Conservation (phyloP, 768 basidiomycete species). For the Panellus pusillus region DNA sequence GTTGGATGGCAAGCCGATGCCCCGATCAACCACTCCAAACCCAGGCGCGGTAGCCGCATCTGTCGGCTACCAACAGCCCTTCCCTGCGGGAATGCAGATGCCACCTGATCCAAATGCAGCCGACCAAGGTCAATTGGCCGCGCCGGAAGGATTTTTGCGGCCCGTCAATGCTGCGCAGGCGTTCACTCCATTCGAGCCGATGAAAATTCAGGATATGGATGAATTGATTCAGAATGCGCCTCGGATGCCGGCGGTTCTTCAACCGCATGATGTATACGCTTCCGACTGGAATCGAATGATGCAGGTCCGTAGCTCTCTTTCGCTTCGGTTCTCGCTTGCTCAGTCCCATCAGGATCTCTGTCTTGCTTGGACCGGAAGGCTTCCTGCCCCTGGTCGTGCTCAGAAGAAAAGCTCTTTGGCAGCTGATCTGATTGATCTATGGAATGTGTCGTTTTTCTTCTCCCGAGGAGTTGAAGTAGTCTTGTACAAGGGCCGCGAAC, state of each 20-base stretch:
- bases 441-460: slow-evolving; percentile 78
- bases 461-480: slow-evolving; percentile 76
- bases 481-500: slow-evolving; percentile 77
- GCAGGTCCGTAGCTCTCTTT: slow-evolving; percentile 48
- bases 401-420: slow-evolving; percentile 60
- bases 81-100: slow-evolving; percentile 27
- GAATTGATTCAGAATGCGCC: slow-evolving; percentile 65
- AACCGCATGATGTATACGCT: slow-evolving; percentile 73
- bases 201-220: slow-evolving; percentile 79
- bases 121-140: slow-evolving; percentile 46
- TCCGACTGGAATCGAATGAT: slow-evolving; percentile 79
- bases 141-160: slow-evolving; percentile 75
- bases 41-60: slow-evolving; percentile 26
- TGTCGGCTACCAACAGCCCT: slow-evolving; percentile 17
- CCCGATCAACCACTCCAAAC: slow-evolving; percentile 40
- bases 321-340: neutral
- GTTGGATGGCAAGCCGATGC: slow-evolving; percentile 53
- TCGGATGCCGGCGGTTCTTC: slow-evolving; percentile 69
- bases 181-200: slow-evolving; percentile 67
- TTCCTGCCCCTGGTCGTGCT: slow-evolving; percentile 61
- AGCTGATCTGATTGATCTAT: slow-evolving; percentile 74
- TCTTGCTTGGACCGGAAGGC: slow-evolving; percentile 73
- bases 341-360: slow-evolving; percentile 56
- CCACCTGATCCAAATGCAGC: slow-evolving; percentile 29
- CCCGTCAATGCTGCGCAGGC: slow-evolving; percentile 66